These are phyloP conservation scores for Beauveria brongniartii DNA, from an alignment of 2,329 filamentous ascomycete species.

Conservation along the genomic window DNA sequence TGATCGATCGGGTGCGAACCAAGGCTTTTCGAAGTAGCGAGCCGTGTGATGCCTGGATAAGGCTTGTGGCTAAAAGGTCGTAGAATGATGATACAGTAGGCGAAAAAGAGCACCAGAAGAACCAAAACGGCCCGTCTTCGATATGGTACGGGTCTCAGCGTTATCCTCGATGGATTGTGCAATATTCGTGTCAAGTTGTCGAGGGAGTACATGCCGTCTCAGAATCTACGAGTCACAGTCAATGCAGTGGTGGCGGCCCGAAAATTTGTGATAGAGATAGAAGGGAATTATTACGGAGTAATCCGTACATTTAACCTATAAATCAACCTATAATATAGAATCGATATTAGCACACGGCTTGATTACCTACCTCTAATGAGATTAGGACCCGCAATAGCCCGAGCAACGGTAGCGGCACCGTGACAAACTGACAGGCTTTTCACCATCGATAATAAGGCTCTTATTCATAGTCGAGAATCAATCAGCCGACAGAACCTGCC, in stretches of 20 bases:
- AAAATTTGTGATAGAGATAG: background rate
- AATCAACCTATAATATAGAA: too few relatives aligned
- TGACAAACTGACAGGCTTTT: too few relatives aligned
- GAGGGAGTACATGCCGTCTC: background rate
- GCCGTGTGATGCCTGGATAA: background rate
- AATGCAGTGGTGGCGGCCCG: background rate
- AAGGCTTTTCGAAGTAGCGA: background rate
- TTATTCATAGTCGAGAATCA: too few relatives aligned
- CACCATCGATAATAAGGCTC: too few relatives aligned
- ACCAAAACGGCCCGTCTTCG: background rate
- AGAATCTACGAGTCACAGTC: background rate
- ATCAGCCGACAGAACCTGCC: too few relatives aligned
- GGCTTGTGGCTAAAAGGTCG: background rate
- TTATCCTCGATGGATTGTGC: background rate
- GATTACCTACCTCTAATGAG: too few relatives aligned
- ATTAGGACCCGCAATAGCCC: too few relatives aligned
- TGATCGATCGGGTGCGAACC: conserved; percentile 32
- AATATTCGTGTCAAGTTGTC: background rate
- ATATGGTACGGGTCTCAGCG: background rate
- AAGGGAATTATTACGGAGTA: background rate
- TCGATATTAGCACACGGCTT: too few relatives aligned
- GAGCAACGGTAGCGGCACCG: too few relatives aligned
- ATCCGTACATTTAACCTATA: too few relatives aligned
- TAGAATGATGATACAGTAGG: background rate
- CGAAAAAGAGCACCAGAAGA: background rate